phyloP scores from a whole-genome alignment of 352 stramenopile genomes.

The Globisporangium abappressorium region DNA sequence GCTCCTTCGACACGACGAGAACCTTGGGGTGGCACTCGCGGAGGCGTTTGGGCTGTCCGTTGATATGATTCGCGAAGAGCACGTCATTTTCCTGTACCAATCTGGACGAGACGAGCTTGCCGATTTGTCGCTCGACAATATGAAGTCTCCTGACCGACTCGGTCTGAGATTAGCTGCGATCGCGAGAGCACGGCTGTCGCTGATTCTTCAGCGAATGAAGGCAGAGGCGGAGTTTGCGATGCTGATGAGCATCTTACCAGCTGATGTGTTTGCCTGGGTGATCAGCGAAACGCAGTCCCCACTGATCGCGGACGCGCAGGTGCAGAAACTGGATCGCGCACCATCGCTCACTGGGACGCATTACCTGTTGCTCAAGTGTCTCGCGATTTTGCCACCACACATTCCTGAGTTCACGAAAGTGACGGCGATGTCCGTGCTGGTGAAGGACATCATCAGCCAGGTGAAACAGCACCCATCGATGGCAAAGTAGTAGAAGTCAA shows the following conservation, averaged over 20 bases:
- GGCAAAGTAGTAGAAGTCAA: conserved; percentile 6
- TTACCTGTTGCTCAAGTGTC: conserved; percentile 64
- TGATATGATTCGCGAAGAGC: conserved; percentile 73
- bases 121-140: conserved; percentile 71
- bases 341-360: conserved; percentile 79
- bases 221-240: conserved; percentile 66
- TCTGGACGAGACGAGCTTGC: conserved; percentile 63
- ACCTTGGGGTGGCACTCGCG: conserved; percentile 57
- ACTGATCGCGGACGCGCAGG: conserved; percentile 52
- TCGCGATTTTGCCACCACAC: conserved; percentile 41
- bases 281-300: conserved; percentile 47
- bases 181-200: conserved; percentile 58
- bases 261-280: conserved; percentile 76
- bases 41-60: conserved; percentile 74
- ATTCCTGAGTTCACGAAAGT: conserved; percentile 65
- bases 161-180: conserved; percentile 60
- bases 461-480: conserved; percentile 44
- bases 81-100: conserved; percentile 81
- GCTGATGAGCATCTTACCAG: conserved; percentile 81
- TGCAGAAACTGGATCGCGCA: conserved; percentile 61
- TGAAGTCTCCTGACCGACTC: conserved; percentile 63
- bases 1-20: conserved; percentile 64
- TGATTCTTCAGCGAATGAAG: conserved; percentile 81
- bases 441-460: conserved; percentile 76
- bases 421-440: conserved; percentile 73